Evolutionary conservation across 73 alveolate species (phyloP).

Genomic region (Tetrahymena borealis): DNA sequence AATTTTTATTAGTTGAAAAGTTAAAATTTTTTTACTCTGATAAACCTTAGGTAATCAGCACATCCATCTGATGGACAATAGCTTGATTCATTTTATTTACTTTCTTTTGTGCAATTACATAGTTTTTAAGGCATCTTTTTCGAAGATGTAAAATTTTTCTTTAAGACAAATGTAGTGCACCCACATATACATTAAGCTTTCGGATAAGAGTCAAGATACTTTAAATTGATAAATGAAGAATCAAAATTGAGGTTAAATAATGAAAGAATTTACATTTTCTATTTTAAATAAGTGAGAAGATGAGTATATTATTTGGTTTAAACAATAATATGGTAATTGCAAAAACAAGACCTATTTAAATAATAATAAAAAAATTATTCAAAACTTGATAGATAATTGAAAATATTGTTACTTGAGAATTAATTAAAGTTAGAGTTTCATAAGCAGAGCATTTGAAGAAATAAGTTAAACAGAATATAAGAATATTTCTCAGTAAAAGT

Average conservation of each 20-base stretch:
- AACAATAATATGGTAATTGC: conserved; percentile 9
- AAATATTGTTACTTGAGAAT: conserved; percentile 32
- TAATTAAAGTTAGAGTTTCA: conserved; percentile 81
- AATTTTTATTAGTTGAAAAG: background rate
- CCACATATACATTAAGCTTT: conserved; percentile 75
- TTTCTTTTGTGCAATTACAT: conserved; percentile 64
- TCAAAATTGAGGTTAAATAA: background rate
- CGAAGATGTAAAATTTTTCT: conserved; percentile 57
- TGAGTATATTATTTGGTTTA: background rate
- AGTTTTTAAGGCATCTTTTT: conserved; percentile 36
- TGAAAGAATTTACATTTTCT: background rate
- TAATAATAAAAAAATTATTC: background rate
- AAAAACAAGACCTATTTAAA: conserved; percentile 27
- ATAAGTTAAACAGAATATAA: conserved; percentile 65
- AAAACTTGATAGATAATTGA: conserved; percentile 3
- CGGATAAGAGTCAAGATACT: conserved; percentile 62
- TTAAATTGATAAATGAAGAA: background rate
- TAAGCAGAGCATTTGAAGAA: conserved; percentile 78
- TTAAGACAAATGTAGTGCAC: conserved; percentile 44
- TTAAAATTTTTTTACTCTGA: conserved; percentile 26
- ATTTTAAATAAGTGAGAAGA: conserved; percentile 16
- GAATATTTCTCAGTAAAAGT: conserved; percentile 63
- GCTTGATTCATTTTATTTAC: conserved; percentile 57
- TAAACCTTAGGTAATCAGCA: conserved; percentile 50
- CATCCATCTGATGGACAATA: conserved; percentile 85